Conservation (phyloP, 2,329 filamentous ascomycete species). For the Calonectria pseudoreteaudii region DNA sequence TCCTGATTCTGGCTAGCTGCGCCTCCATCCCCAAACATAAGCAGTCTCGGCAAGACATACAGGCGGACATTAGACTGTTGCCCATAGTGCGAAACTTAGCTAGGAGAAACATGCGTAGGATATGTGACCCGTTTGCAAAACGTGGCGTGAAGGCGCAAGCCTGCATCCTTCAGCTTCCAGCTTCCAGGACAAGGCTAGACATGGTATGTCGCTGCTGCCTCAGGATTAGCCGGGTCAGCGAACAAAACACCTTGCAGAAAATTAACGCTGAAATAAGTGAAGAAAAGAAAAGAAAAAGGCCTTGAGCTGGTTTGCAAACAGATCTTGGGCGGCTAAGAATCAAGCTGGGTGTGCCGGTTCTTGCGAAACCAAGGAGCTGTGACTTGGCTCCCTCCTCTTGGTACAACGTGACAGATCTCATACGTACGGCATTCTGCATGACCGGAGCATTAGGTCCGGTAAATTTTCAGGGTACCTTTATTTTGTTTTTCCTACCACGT, state of each 20-base stretch:
- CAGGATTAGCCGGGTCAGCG: neutral
- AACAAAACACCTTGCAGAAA: neutral
- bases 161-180: neutral
- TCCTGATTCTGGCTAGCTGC: neutral
- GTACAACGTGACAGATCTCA: neutral
- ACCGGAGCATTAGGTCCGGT: constrained; percentile 2
- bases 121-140: neutral
- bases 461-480: neutral
- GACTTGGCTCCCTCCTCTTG: neutral
- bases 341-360: neutral
- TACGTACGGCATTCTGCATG: neutral
- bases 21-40: neutral
- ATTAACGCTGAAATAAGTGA: neutral
- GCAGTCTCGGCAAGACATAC: neutral
- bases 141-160: neutral
- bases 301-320: no score
- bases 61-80: neutral
- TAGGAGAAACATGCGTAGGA: neutral
- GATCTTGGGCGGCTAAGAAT: neutral
- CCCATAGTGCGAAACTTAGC: neutral
- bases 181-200: neutral
- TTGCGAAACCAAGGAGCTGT: neutral
- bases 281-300: neutral
- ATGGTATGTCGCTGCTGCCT: neutral
- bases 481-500: neutral